Percentiles rank a stretch among this genome's conserved stretches.
These are phyloP conservation scores for Xylaria sp. DNA, from an alignment of 2,329 filamentous ascomycete genomes.

Conservation along the genomic window DNA sequence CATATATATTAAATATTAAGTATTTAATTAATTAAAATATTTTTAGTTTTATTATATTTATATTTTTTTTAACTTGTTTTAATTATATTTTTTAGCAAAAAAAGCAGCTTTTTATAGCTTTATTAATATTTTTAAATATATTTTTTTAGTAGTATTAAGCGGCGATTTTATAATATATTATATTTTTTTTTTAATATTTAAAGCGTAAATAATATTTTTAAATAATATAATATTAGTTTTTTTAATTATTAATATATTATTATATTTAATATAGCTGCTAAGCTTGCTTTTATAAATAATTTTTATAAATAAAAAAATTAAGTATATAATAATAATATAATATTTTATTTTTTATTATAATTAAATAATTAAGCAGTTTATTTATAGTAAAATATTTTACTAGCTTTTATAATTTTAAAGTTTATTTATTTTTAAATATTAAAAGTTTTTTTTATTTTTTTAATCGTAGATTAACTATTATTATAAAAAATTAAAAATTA, in stretches of 20 bases:
- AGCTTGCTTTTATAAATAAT: background rate
- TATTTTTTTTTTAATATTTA: background rate
- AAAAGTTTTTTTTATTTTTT: background rate
- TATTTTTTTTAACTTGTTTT: background rate
- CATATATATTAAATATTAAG: background rate
- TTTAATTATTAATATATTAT: background rate
- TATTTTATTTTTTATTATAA: background rate
- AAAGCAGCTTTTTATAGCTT: background rate
- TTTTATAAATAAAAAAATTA: background rate
- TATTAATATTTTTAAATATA: background rate
- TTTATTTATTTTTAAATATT: background rate
- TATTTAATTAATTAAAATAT: background rate
- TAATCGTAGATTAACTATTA: background rate
- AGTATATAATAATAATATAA: background rate
- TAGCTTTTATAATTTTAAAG: background rate
- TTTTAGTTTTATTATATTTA: background rate
- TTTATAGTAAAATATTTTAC: background rate
- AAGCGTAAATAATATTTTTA: background rate
- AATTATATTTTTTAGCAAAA: background rate
- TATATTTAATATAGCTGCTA: background rate
- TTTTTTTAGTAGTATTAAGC: background rate
- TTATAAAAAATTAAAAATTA: background rate
- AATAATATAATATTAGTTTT: background rate
- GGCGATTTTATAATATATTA: background rate
- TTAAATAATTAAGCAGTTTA: background rate